phyloP scores from a whole-genome alignment of 2,329 filamentous ascomycete genomes.

The Diaporthe sp. region DNA sequence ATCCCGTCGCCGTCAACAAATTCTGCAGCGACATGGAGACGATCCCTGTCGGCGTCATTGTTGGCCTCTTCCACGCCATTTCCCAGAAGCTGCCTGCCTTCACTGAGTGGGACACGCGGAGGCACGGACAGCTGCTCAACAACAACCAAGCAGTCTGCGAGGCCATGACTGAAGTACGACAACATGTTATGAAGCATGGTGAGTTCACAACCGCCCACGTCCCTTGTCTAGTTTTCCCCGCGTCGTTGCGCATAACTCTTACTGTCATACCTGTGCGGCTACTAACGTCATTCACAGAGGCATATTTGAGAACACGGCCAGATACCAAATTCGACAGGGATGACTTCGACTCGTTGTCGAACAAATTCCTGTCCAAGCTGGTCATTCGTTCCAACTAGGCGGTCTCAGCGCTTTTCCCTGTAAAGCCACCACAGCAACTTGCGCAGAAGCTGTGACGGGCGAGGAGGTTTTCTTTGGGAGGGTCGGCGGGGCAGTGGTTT shows the following conservation, averaged over 20 bases:
- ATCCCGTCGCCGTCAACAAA: conserved; percentile 86
- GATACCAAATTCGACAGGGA: conserved; percentile 88
- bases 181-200: conserved; percentile 95
- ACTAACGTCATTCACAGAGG: conserved; percentile 73
- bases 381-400: conserved; percentile 91
- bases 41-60: conserved; percentile 94
- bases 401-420: conserved; percentile 36
- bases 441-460: neutral
- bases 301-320: conserved; percentile 84
- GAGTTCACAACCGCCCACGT: conserved; percentile 54
- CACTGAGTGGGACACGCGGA: conserved; percentile 92
- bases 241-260: too few species aligned
- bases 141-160: conserved; percentile 94
- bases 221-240: neutral
- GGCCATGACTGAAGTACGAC: conserved; percentile 94
- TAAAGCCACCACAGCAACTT: conserved; percentile 37
- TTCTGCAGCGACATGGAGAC: conserved; percentile 98
- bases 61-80: conserved; percentile 96
- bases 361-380: conserved; percentile 96
- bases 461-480: neutral
- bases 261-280: neutral
- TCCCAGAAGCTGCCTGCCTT: conserved; percentile 95
- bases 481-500: conserved; percentile 31
- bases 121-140: conserved; percentile 90
- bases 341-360: conserved; percentile 95